Conservation (phyloP, 129 eudicot species). For the Apium graveolens region DNA sequence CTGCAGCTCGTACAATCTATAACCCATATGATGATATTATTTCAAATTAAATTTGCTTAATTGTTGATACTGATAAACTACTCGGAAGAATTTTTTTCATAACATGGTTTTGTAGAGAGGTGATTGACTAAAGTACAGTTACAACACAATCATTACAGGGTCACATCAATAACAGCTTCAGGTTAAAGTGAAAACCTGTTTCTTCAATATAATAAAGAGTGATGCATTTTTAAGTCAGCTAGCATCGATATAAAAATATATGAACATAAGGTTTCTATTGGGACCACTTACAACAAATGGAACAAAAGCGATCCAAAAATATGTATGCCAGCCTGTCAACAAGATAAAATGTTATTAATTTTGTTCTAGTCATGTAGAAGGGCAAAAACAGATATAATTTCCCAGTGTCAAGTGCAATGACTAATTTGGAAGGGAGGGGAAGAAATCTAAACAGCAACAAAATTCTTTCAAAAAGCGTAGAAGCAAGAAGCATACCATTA, state of each 20-base stretch:
- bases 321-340: slow-evolving; percentile 86
- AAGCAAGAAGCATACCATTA: slow-evolving; percentile 41
- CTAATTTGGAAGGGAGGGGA: neutral
- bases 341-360: neutral
- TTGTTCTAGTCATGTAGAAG: neutral
- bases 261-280: neutral
- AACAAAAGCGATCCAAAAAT: slow-evolving; percentile 87
- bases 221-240: neutral
- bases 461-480: neutral
- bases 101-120: neutral
- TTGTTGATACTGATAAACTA: too few relatives aligned
- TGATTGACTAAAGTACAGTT: neutral
- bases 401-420: neutral
- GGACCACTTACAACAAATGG: slow-evolving; percentile 67
- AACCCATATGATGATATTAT: neutral
- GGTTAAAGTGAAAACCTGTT: neutral
- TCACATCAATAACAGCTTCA: neutral
- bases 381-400: neutral
- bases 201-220: neutral
- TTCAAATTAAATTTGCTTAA: too few relatives aligned
- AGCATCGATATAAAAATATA: neutral
- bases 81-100: too few relatives aligned
- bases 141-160: neutral
- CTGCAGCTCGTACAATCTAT: neutral
- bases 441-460: neutral